A percentile compares a stretch with the other conserved stretches of the same genome.
These are phyloP conservation scores for Leccinum fuscescens DNA, from an alignment of 1,284 basidiomycete species.

Conservation along the genomic window DNA sequence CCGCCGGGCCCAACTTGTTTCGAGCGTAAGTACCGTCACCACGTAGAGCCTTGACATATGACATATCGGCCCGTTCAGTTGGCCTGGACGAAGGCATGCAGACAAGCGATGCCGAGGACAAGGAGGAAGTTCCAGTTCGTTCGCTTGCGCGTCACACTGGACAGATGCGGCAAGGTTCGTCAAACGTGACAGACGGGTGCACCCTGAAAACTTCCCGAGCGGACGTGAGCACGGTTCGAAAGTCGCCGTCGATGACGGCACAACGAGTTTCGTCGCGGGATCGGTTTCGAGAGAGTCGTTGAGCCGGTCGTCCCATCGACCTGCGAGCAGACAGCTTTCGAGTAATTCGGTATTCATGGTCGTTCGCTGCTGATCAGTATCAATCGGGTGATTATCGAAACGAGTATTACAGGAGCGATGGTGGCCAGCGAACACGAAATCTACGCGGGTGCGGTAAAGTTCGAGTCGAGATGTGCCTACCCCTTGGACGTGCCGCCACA, in stretches of 20 bases:
- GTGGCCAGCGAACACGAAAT: no score
- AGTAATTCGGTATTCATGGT: slow-evolving; percentile 36
- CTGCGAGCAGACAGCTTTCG: slow-evolving; percentile 52
- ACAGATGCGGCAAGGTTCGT: slow-evolving; percentile 21
- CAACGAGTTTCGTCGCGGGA: slow-evolving; percentile 32
- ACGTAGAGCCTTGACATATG: no score
- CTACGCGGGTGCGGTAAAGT: no score
- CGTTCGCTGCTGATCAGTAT: neutral
- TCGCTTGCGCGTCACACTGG: slow-evolving; percentile 19
- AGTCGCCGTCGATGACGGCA: no score
- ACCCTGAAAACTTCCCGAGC: slow-evolving; percentile 46
- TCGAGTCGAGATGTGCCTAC: no score
- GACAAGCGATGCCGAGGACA: slow-evolving; percentile 70
- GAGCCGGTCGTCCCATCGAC: slow-evolving; percentile 43
- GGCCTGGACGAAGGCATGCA: slow-evolving; percentile 89
- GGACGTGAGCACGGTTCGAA: slow-evolving; percentile 21
- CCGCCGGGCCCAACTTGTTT: no score
- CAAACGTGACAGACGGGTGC: slow-evolving; percentile 10
- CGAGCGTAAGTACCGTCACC: no score
- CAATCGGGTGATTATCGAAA: neutral
- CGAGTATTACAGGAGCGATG: neutral
- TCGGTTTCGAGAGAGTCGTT: slow-evolving; percentile 11
- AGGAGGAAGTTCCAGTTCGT: slow-evolving; percentile 56
- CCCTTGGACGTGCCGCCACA: no score
- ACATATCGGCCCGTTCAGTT: slow-evolving; percentile 88